These are phyloP conservation scores for Arthroderma sp. DNA, from an alignment of 2,329 filamentous ascomycete species.

Conservation along the genomic window DNA sequence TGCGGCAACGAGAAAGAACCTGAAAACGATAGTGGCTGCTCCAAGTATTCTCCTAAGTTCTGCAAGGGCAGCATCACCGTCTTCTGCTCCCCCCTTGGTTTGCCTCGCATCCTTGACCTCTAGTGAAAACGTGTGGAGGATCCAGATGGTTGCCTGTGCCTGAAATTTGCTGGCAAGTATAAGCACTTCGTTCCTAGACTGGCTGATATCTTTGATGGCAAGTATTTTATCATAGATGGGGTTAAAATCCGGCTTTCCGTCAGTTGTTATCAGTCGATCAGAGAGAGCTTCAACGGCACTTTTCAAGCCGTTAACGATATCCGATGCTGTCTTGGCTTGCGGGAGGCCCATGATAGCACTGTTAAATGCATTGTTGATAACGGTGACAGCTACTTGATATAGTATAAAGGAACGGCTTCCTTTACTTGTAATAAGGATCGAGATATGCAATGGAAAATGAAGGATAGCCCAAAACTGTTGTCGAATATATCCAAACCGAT, in stretches of 20 bases:
- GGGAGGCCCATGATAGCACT: too few relatives aligned
- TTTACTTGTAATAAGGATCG: slow-evolving; percentile 51
- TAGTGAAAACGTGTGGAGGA: slow-evolving; percentile 27
- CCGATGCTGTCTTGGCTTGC: slow-evolving; percentile 9
- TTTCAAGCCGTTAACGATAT: background rate
- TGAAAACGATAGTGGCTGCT: slow-evolving; percentile 12
- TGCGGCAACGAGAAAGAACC: slow-evolving; percentile 29
- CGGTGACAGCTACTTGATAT: too few relatives aligned
- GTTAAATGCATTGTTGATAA: too few relatives aligned
- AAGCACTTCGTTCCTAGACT: too few relatives aligned
- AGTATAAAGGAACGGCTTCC: slow-evolving; percentile 42
- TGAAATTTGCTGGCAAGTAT: too few relatives aligned
- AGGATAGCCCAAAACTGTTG: slow-evolving; percentile 42
- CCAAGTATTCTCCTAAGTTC: background rate
- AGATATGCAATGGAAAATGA: slow-evolving; percentile 53
- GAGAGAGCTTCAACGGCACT: background rate
- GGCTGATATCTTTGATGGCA: background rate
- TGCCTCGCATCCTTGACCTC: slow-evolving; percentile 24
- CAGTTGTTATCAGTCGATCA: background rate
- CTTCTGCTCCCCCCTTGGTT: background rate
- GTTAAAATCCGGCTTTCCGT: slow-evolving; percentile 7
- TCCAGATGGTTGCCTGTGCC: background rate
- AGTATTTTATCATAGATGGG: slow-evolving; percentile 6
- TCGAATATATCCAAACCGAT: slow-evolving; percentile 39
- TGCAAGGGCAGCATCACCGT: background rate